Base-by-base conservation (phyloP, 2,329 filamentous ascomycete species). In the Myriosclerotinia duriaeana region DNA sequence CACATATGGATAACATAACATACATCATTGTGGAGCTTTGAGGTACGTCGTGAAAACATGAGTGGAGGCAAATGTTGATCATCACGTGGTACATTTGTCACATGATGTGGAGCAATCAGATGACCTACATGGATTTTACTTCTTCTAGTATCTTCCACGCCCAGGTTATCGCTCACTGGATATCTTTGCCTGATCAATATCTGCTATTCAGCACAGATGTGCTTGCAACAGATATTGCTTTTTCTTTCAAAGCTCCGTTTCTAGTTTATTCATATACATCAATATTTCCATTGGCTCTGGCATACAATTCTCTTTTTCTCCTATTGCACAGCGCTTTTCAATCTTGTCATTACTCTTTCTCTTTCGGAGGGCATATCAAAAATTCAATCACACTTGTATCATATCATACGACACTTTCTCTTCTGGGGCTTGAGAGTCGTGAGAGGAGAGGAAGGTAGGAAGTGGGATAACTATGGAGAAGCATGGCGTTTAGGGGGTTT, bases 401-500 rank as follows among this genome's bases (percentile, higher is more conserved):
- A 61, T 61, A 61, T 61, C 44, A 61, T 40, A 61, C n/a, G 58
- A 61, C 14, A 50, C n/a, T 38, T 22, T 50, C 34, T 38, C 8
- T 38, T 36, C 17, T 15, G 22, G 15, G 8, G 17, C 17, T 11
- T 14, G 8, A 38, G 30, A 26, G 34, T 9, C 20, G 6, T 48
- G 44, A 48, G 44, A n/a, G n/a, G 44, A 20, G 17, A 44, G 42
- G 15, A 44, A 17, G 42, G 42, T 15, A 5, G 26, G 42, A 60
- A 30, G 42, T 36, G n/a, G 30, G 30, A 48, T 60, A 11, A 50
- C 40, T 46, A 15, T 60, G 42, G 56, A 15, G 42, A 30, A 60
- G 56, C 56, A 48, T 48, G 56, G 56, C 42, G 56, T 60, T 60
- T 11, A 22, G 14, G 54, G 38, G 2, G 22, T 26, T 48, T 38